Percentiles rank a stretch among this genome's conserved stretches.
Conservation (phyloP, 352 stramenopile genomes). For the Thalassiosira sp. region DNA sequence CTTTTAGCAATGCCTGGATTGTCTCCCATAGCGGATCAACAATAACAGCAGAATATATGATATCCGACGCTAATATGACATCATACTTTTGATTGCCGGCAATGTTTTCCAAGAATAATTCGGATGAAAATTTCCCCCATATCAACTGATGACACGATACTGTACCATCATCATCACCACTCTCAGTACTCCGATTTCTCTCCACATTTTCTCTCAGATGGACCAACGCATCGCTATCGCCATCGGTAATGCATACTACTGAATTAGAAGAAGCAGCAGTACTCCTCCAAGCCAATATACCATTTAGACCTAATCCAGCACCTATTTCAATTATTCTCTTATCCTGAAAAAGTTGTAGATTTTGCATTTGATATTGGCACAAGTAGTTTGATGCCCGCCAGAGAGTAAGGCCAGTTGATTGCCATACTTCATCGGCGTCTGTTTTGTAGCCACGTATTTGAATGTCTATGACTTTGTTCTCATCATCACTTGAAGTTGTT, state of each 20-base stretch:
- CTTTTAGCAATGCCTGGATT: constrained; percentile 52
- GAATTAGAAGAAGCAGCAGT: neutral
- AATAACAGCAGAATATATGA: constrained; percentile 74
- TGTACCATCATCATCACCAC: constrained; percentile 2
- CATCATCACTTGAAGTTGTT: neutral
- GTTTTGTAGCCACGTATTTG: constrained; percentile 59
- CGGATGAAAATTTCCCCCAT: constrained; percentile 46
- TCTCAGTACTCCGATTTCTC: constrained; percentile 35
- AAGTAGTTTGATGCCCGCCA: constrained; percentile 71
- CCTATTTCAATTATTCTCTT: constrained; percentile 60
- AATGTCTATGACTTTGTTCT: constrained; percentile 39
- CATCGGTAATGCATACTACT: constrained; percentile 57
- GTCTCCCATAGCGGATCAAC: constrained; percentile 78
- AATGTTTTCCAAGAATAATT: constrained; percentile 49
- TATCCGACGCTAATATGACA: constrained; percentile 76
- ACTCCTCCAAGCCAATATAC: constrained; percentile 53
- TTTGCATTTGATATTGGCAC: constrained; percentile 59
- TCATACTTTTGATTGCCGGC: constrained; percentile 54
- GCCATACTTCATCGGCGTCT: constrained; percentile 63
- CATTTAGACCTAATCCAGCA: constrained; percentile 55
- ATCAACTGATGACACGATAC: constrained; percentile 55
- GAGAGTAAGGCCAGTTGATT: constrained; percentile 73
- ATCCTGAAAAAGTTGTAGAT: constrained; percentile 26
- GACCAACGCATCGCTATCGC: constrained; percentile 58
- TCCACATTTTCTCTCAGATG: constrained; percentile 56